These are phyloP conservation scores for Flammula alnicola DNA, from an alignment of 1,284 basidiomycete species.

Conservation along the genomic window DNA sequence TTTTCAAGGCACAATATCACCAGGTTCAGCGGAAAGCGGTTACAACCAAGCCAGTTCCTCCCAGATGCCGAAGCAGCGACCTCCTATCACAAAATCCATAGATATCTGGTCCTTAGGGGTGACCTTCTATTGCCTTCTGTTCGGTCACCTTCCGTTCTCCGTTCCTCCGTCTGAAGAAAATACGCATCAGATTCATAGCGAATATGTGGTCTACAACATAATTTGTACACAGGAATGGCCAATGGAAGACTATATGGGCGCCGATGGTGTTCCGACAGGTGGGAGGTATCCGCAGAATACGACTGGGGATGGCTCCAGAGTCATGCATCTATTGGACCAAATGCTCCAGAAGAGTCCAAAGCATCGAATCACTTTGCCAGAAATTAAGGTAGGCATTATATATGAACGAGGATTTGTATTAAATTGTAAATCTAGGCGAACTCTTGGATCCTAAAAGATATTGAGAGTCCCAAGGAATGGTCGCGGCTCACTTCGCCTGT, in stretches of 20 bases:
- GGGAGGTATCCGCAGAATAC: slow-evolving; percentile 45
- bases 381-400: slow-evolving; percentile 72
- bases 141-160: slow-evolving; percentile 76
- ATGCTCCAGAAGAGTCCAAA: slow-evolving; percentile 82
- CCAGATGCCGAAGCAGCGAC: slow-evolving; percentile 36
- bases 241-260: slow-evolving; percentile 69
- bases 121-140: slow-evolving; percentile 86
- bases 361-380: slow-evolving; percentile 72
- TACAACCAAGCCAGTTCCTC: slow-evolving; percentile 1
- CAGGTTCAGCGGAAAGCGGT: no score
- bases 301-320: slow-evolving; percentile 53
- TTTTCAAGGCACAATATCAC: slow-evolving; percentile 15
- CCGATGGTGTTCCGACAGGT: slow-evolving; percentile 61
- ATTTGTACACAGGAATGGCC: slow-evolving; percentile 77
- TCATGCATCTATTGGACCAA: slow-evolving; percentile 68
- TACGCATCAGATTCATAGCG: slow-evolving; percentile 48
- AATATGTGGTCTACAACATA: slow-evolving; percentile 75
- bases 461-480: slow-evolving; percentile 71
- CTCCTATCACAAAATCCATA: slow-evolving; percentile 81
- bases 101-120: slow-evolving; percentile 93
- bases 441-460: slow-evolving; percentile 68
- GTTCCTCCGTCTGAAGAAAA: slow-evolving; percentile 53
- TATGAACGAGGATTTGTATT: slow-evolving; percentile 1
- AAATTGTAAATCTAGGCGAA: slow-evolving; percentile 44
- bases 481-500: slow-evolving; percentile 66